These are phyloP conservation scores for Talaromyces trachyspermus DNA, from an alignment of 495 filamentous ascomycete genomes.

Conservation along the genomic window DNA sequence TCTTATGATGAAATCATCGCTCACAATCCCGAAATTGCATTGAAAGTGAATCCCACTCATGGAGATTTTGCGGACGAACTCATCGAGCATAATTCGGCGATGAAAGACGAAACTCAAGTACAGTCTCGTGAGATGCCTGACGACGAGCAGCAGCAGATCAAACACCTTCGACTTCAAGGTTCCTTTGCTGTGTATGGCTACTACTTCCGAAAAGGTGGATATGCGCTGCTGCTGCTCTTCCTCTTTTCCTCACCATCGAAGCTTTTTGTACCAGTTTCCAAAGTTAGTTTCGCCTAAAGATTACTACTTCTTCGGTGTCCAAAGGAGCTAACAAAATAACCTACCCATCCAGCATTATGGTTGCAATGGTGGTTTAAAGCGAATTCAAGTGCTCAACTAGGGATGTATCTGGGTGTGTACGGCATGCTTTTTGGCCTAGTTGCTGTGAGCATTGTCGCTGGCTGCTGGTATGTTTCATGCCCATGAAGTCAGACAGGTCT, in stretches of 20 bases:
- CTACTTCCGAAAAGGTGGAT: conserved; percentile 39
- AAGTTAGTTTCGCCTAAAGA: conserved; percentile 1
- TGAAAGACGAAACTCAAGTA: neutral
- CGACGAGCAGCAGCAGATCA: too few species aligned
- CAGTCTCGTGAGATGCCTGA: too few species aligned
- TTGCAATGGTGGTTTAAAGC: conserved; percentile 36
- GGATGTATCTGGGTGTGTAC: conserved; percentile 42
- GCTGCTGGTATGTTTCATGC: conserved; percentile 22
- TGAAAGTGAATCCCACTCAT: too few species aligned
- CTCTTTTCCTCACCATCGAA: conserved; percentile 19
- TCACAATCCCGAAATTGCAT: conserved; percentile 5
- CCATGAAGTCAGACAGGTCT: neutral
- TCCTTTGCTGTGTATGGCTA: conserved; percentile 41
- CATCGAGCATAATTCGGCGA: too few species aligned
- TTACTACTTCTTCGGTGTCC: neutral
- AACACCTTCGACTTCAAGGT: conserved; percentile 22
- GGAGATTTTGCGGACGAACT: too few species aligned
- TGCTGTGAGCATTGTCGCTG: conserved; percentile 18
- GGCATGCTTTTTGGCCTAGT: conserved; percentile 24
- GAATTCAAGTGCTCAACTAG: conserved; percentile 29
- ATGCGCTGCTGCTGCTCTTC: neutral
- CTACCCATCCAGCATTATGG: conserved; percentile 41
- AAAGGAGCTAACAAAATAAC: too few species aligned
- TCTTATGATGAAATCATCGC: conserved; percentile 10
- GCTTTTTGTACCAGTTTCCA: conserved; percentile 20